Evolutionary conservation across 805 yeast species (phyloP), one percentile per base, ranked within the genome.

Genomic region (Sugiyamaella lignohabitans): DNA sequence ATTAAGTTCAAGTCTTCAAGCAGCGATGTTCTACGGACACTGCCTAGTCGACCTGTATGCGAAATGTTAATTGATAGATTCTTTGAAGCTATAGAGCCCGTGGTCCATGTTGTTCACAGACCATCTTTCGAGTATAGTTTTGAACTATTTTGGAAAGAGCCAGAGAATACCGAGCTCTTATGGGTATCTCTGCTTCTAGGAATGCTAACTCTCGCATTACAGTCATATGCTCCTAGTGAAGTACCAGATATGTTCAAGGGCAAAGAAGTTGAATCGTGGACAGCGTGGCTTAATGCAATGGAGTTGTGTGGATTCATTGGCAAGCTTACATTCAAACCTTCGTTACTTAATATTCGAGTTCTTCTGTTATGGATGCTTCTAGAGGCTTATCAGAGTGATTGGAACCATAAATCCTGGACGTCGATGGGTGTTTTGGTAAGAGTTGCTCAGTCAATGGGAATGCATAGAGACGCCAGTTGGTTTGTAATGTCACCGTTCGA

Each of bases 381-480:
- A 2, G 61, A 61, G 35, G 47, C 59, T 14, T 48, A 53, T 22
- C 42, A 44, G 6, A 48, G 52, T 19, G 58, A 56, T 17, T 54
- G 57, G 54, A 43, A 50, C 19, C 60, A 60, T 27, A 49, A 48
- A 32, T 47, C 58, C 5, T 63, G 63, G 63, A 52, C 59, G 4
- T 48, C 61, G 2, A 49, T 58, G 40, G 65, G 66, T 2, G 41
- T 58, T 23, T 37, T 63, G 5, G 51, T 59, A 3, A 55, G 65
- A 6, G 56, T 58, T 5, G 59, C 63, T 2, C 66, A 61, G 48
- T 53, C 60, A 4, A 63, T 63, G 67, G 67, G 67, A 6, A 49
- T 63, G n/a, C 66, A 63, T 44, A 52, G 67, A 18, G 67, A 63
- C 42, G 64, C 67, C 5, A 55, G 56, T 23, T 61, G 63, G 63